phyloP scores from a whole-genome alignment of 148 eudicot genomes.

The Rhododendron mucronatum region DNA sequence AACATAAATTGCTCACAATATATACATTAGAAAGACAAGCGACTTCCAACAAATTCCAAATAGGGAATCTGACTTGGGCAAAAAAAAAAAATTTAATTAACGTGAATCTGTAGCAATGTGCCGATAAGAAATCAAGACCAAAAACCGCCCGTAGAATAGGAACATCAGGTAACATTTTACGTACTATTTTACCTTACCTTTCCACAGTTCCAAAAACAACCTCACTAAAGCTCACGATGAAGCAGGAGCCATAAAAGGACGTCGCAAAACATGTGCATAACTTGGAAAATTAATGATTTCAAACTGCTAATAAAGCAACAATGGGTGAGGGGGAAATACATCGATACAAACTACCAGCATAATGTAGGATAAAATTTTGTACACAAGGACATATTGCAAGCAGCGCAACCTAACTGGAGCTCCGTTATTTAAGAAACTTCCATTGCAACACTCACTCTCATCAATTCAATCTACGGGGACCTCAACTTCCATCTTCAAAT shows the following conservation, averaged over 20 bases:
- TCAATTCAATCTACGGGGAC: conserved; percentile 41
- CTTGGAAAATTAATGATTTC: neutral
- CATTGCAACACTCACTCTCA: neutral
- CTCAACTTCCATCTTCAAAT: conserved; percentile 52
- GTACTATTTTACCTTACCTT: too few relatives aligned
- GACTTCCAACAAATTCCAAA: neutral
- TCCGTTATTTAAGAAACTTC: neutral
- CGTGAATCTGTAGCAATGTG: neutral
- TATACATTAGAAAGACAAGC: neutral
- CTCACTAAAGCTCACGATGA: neutral
- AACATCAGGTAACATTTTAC: neutral
- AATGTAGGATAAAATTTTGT: neutral
- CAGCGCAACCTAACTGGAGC: neutral
- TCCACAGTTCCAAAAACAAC: neutral
- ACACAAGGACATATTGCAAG: neutral
- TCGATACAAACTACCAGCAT: neutral
- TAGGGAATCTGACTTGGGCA: too few relatives aligned
- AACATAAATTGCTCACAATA: neutral
- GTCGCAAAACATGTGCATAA: neutral
- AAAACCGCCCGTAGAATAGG: neutral
- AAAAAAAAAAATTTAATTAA: too few relatives aligned
- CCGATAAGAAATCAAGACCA: neutral
- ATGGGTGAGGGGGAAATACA: neutral
- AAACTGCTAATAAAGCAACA: neutral
- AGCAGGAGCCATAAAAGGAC: neutral